Conservation (phyloP, 805 yeast species). For the Kodamaea neixiangensis region DNA sequence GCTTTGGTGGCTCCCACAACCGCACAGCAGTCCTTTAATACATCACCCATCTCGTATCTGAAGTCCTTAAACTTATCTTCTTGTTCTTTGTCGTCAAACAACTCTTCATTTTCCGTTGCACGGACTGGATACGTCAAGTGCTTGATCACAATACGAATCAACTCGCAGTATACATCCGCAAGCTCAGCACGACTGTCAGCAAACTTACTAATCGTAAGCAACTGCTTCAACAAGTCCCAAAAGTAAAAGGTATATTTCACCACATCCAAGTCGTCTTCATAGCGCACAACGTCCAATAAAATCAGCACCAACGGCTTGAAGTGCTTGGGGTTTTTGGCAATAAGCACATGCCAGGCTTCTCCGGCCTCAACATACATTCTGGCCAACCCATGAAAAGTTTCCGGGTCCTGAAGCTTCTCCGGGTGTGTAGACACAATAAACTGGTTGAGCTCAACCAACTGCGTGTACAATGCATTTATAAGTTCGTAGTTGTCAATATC, state of each 20-base stretch:
- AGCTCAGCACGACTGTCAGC: slow-evolving; percentile 52
- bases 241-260: slow-evolving; percentile 89
- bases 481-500: slow-evolving; percentile 67
- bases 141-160: slow-evolving; percentile 60
- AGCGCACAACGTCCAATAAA: slow-evolving; percentile 66
- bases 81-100: slow-evolving; percentile 73
- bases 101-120: slow-evolving; percentile 27
- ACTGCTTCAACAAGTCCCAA: slow-evolving; percentile 82
- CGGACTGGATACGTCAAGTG: slow-evolving; percentile 74
- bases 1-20: slow-evolving; percentile 80
- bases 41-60: slow-evolving; percentile 96
- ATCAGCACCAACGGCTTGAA: slow-evolving; percentile 76
- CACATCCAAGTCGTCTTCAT: slow-evolving; percentile 82
- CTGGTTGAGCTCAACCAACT: slow-evolving; percentile 62
- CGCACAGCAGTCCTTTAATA: slow-evolving; percentile 92
- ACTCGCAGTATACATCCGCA: slow-evolving; percentile 55
- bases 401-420: slow-evolving; percentile 58
- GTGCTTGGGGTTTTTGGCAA: slow-evolving; percentile 68
- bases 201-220: slow-evolving; percentile 62
- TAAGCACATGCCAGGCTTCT: slow-evolving; percentile 89
- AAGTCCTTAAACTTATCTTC: slow-evolving; percentile 93
- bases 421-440: slow-evolving; percentile 33
- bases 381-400: slow-evolving; percentile 66
- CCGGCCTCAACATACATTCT: slow-evolving; percentile 89
- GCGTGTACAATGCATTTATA: slow-evolving; percentile 66